Percentiles rank a stretch among this genome's conserved stretches.
These are phyloP conservation scores for Lichtheimia corymbifera DNA, from an alignment of 371 early-diverging fungal genomes.

Conservation along the genomic window DNA sequence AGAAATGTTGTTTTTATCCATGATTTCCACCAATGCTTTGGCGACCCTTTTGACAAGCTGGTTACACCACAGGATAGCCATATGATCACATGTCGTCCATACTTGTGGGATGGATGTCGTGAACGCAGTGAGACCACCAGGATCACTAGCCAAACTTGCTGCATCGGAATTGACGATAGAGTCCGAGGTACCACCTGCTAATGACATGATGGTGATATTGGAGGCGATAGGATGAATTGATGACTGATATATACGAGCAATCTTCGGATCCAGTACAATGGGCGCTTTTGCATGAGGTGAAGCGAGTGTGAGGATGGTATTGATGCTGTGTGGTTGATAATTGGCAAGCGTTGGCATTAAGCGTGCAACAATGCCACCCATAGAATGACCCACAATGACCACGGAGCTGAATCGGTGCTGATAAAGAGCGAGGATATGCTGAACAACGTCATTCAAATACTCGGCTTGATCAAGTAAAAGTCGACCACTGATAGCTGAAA, in stretches of 20 bases:
- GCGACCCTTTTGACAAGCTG: constrained; percentile 73
- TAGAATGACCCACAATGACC: constrained; percentile 88
- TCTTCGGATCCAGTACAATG: constrained; percentile 66
- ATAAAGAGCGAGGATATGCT: constrained; percentile 75
- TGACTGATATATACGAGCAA: constrained; percentile 61
- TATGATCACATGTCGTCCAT: constrained; percentile 91
- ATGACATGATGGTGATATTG: constrained; percentile 74
- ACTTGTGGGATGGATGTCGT: constrained; percentile 80
- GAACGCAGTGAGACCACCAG: constrained; percentile 69
- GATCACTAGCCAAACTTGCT: constrained; percentile 56
- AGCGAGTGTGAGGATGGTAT: constrained; percentile 86
- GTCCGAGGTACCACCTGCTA: constrained; percentile 91
- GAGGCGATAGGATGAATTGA: constrained; percentile 9
- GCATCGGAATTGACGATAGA: constrained; percentile 77
- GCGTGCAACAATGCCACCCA: constrained; percentile 95
- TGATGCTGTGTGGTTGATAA: constrained; percentile 65
- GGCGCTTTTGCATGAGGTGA: constrained; percentile 89
- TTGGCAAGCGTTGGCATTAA: constrained; percentile 68
- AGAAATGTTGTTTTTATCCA: constrained; percentile 41
- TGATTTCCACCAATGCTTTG: constrained; percentile 51
- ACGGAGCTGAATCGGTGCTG: constrained; percentile 61
- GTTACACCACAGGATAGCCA: constrained; percentile 91
- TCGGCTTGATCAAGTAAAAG: constrained; percentile 84
- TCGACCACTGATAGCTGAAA: constrained; percentile 83
- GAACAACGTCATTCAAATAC: constrained; percentile 83